phyloP scores from a whole-genome alignment of 805 yeast genomes.

The Candida tibetensis region DNA sequence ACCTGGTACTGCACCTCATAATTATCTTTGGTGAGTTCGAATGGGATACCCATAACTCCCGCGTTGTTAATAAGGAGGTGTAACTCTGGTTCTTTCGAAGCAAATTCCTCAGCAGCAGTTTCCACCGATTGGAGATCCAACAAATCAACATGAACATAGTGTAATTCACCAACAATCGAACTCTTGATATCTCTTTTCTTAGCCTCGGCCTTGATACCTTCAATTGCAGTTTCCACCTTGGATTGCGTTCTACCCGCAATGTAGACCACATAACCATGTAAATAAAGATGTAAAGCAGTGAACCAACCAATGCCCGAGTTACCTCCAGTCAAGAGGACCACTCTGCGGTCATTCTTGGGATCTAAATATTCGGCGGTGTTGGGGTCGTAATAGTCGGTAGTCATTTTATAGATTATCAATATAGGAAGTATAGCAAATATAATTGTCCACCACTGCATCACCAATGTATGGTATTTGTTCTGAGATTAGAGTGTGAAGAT shows the following conservation, averaged over 20 bases:
- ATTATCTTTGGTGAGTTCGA: conserved; percentile 32
- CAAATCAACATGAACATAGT: conserved; percentile 55
- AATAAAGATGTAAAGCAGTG: conserved; percentile 36
- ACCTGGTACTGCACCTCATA: conserved; percentile 43
- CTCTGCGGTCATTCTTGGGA: conserved; percentile 25
- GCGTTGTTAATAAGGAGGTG: conserved; percentile 40
- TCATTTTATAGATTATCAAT: too few species aligned
- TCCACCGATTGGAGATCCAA: conserved; percentile 31
- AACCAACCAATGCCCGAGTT: conserved; percentile 42
- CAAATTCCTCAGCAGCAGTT: conserved; percentile 25
- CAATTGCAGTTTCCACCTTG: conserved; percentile 32
- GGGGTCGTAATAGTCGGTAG: conserved; percentile 25
- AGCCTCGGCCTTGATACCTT: conserved; percentile 33
- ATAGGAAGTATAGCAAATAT: too few species aligned
- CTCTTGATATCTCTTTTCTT: conserved; percentile 14
- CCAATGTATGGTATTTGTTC: too few species aligned
- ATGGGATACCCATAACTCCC: conserved; percentile 41
- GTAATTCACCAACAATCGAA: conserved; percentile 45
- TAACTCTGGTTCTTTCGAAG: conserved; percentile 22
- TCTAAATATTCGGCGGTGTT: conserved; percentile 26
- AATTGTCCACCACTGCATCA: too few species aligned
- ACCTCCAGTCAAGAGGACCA: conserved; percentile 39
- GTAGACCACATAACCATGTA: conserved; percentile 39
- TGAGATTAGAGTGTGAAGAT: too few species aligned
- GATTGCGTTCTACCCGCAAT: conserved; percentile 34